A percentile compares a stretch with the other conserved stretches of the same genome.
Conservation (phyloP, 495 filamentous ascomycete genomes). For the Podospora appendiculata region DNA sequence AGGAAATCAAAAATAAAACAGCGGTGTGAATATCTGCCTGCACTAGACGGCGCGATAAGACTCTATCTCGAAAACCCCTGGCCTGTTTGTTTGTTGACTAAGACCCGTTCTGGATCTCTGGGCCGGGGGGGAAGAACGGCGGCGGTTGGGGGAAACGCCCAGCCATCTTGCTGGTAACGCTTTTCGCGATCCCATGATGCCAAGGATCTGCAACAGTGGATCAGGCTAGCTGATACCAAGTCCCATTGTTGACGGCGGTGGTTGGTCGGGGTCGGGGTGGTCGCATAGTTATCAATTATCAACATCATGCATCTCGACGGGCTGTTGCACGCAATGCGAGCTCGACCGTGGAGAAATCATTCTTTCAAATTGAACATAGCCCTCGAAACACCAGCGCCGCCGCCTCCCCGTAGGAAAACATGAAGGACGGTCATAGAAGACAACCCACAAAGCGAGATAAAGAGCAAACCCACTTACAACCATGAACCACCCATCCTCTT, state of each 20-base stretch:
- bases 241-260: too few relatives aligned
- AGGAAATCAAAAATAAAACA: too few relatives aligned
- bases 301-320: too few relatives aligned
- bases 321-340: too few relatives aligned
- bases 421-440: conserved; percentile 6
- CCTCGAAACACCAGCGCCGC: conserved; percentile 20
- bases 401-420: conserved; percentile 1
- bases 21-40: too few relatives aligned
- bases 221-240: too few relatives aligned
- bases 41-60: too few relatives aligned
- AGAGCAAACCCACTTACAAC: not conserved
- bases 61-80: too few relatives aligned
- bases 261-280: too few relatives aligned
- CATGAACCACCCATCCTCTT: not conserved
- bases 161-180: conserved; percentile 3
- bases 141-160: conserved; percentile 1
- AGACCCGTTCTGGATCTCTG: not conserved
- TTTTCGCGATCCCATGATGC: not conserved
- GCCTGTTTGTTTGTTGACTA: too few relatives aligned
- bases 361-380: not conserved
- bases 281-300: too few relatives aligned
- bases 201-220: not conserved
- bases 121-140: not conserved
- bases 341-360: too few relatives aligned
- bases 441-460: conserved; percentile 1